A percentile compares a stretch with the other conserved stretches of the same genome.
Evolutionary conservation across 2,329 filamentous ascomycete genomes (phyloP).

Genomic region (Purpureocillium takamizusanense): DNA sequence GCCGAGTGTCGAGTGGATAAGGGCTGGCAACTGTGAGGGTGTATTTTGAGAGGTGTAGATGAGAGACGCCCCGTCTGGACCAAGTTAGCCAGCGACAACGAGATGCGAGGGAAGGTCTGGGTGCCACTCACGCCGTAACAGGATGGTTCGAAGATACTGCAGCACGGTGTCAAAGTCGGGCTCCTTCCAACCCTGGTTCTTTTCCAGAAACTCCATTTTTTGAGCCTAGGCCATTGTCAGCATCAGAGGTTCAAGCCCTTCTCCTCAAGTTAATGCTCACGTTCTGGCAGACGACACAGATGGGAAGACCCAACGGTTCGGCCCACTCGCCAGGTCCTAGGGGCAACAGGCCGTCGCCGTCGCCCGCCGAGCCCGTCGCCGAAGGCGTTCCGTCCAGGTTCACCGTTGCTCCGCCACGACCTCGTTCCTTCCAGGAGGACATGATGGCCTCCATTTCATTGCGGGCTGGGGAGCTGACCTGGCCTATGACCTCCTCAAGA

Average conservation of each 20-base stretch:
- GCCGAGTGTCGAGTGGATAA: slow-evolving; percentile 77
- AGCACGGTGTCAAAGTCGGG: slow-evolving; percentile 94
- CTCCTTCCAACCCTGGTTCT: slow-evolving; percentile 87
- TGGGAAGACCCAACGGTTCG: slow-evolving; percentile 73
- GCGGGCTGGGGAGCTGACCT: slow-evolving; percentile 67
- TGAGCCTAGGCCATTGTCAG: slow-evolving; percentile 51
- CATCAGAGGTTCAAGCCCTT: slow-evolving; percentile 1
- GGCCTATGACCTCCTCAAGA: slow-evolving; percentile 66
- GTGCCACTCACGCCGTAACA: slow-evolving; percentile 70
- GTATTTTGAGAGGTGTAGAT: slow-evolving; percentile 76
- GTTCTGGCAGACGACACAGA: slow-evolving; percentile 95
- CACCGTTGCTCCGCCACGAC: slow-evolving; percentile 52
- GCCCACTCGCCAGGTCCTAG: slow-evolving; percentile 89
- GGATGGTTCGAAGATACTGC: slow-evolving; percentile 81
- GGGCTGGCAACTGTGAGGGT: slow-evolving; percentile 65
- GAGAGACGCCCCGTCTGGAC: slow-evolving; percentile 68
- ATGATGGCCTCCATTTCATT: slow-evolving; percentile 82
- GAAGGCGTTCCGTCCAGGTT: slow-evolving; percentile 53
- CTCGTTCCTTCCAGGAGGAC: slow-evolving; percentile 67
- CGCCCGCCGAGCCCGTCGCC: slow-evolving; percentile 41
- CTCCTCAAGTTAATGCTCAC: slow-evolving; percentile 38
- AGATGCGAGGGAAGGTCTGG: slow-evolving; percentile 1
- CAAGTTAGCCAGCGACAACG: slow-evolving; percentile 10
- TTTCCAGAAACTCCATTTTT: slow-evolving; percentile 84
- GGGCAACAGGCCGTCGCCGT: slow-evolving; percentile 63